Evolutionary conservation across 1,284 basidiomycete genomes (phyloP).

Genomic region (Irpex lacteus): DNA sequence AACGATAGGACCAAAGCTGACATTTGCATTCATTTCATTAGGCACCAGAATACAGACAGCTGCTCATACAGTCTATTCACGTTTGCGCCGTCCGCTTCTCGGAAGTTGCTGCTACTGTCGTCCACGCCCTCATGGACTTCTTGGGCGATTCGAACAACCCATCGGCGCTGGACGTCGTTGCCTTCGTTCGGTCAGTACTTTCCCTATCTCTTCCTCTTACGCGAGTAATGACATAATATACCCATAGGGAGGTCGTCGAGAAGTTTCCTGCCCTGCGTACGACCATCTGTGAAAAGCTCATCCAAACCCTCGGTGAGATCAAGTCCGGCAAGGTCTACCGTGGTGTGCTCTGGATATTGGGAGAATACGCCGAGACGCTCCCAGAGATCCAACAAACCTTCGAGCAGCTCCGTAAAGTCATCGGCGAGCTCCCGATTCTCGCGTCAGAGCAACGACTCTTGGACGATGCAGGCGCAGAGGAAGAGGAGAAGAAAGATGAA

Average conservation of each 20-base stretch:
- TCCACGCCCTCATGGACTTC: conserved; percentile 98
- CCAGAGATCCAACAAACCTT: conserved; percentile 74
- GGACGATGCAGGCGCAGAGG: conserved; percentile 58
- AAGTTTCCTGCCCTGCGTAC: conserved; percentile 91
- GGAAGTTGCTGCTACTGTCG: conserved; percentile 96
- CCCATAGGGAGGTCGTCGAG: conserved; percentile 86
- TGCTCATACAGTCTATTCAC: conserved; percentile 97
- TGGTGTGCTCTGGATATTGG: conserved; percentile 96
- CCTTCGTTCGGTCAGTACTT: conserved; percentile 80
- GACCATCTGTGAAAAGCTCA: conserved; percentile 86
- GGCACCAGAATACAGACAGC: conserved; percentile 93
- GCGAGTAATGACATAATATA: neutral
- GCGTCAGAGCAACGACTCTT: conserved; percentile 84
- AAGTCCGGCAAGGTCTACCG: conserved; percentile 98
- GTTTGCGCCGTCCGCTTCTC: conserved; percentile 96
- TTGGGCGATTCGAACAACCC: conserved; percentile 95
- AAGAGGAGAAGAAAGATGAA: conserved; percentile 41
- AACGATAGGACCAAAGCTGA: neutral
- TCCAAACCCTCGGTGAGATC: conserved; percentile 84
- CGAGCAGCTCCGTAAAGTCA: conserved; percentile 81
- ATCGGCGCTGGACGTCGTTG: conserved; percentile 92
- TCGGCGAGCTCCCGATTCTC: conserved; percentile 96
- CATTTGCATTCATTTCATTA: conserved; percentile 28
- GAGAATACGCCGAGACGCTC: conserved; percentile 82
- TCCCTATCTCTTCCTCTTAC: neutral